phyloP scores from a whole-genome alignment of 768 basidiomycete genomes.

The Boletus sp. region DNA sequence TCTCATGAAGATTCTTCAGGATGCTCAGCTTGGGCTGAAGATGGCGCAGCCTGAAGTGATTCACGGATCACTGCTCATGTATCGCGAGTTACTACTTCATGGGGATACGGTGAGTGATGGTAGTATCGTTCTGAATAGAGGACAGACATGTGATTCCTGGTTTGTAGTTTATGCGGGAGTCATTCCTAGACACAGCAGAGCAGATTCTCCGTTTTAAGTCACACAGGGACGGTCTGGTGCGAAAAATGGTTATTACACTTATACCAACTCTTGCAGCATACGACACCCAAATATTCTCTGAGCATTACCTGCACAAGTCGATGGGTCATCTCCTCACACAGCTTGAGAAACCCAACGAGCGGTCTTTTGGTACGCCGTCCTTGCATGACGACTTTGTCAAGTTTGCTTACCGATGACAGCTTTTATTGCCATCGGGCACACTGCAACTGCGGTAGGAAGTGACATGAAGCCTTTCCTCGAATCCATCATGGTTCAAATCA shows the following conservation, averaged over 20 bases:
- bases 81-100: conserved; percentile 85
- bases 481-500: conserved; percentile 84
- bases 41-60: conserved; percentile 81
- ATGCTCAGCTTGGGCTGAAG: conserved; percentile 81
- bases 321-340: conserved; percentile 91
- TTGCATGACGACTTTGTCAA: conserved; percentile 10
- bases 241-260: conserved; percentile 92
- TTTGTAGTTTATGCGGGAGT: conserved; percentile 80
- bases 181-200: conserved; percentile 83
- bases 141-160: not conserved
- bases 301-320: conserved; percentile 86
- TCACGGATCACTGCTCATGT: conserved; percentile 88
- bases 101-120: conserved; percentile 78
- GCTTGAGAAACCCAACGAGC: conserved; percentile 84
- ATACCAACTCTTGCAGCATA: conserved; percentile 94
- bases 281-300: conserved; percentile 88
- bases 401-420: conserved; percentile 43
- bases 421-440: conserved; percentile 95
- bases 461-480: conserved; percentile 97
- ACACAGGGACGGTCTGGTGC: conserved; percentile 82
- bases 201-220: conserved; percentile 85
- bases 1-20: conserved; percentile 79
- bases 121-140: not conserved
- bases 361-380: conserved; percentile 65
- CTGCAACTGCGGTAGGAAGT: conserved; percentile 85